Conservation (phyloP, 1,284 basidiomycete species). For the Sporisorium scitamineum region DNA sequence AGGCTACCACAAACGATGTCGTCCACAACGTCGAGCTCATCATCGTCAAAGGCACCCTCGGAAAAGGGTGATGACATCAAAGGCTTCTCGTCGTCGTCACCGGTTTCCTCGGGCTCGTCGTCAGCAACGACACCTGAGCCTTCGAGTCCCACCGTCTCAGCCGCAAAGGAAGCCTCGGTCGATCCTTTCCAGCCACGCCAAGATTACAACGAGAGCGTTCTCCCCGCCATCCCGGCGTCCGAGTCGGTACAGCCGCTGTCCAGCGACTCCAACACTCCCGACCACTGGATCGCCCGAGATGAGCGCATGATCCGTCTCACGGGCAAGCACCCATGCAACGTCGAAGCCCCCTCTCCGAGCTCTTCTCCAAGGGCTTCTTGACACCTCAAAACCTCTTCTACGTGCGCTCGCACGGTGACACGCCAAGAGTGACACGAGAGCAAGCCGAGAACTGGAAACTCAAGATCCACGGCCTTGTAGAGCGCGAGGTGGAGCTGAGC, state of each 20-base stretch:
- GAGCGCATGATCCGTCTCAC: constrained; percentile 58
- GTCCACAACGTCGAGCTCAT: constrained; percentile 20
- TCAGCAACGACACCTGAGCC: constrained; percentile 41
- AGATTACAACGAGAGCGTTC: constrained; percentile 32
- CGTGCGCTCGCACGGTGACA: constrained; percentile 78
- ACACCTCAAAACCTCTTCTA: constrained; percentile 78
- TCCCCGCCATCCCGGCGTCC: constrained; percentile 48
- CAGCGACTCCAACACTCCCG: constrained; percentile 58
- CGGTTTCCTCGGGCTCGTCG: constrained; percentile 21
- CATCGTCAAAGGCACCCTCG: constrained; percentile 37
- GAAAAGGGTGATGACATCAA: constrained; percentile 16
- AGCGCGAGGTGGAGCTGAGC: constrained; percentile 51
- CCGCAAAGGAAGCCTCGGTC: not conserved
- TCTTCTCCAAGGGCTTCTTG: constrained; percentile 75
- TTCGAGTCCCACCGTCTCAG: constrained; percentile 24
- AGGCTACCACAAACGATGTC: not conserved
- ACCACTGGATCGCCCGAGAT: constrained; percentile 60
- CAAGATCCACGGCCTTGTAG: constrained; percentile 72
- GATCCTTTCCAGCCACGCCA: constrained; percentile 28
- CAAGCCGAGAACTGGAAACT: constrained; percentile 73
- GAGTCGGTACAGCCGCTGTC: constrained; percentile 47
- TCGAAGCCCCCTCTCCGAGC: constrained; percentile 73
- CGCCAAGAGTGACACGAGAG: constrained; percentile 73
- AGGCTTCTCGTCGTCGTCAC: constrained; percentile 23
- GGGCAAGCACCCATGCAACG: constrained; percentile 75